Percentiles rank a stretch among this genome's conserved stretches.
phyloP scores from a whole-genome alignment of 2,329 filamentous ascomycete species.

The Amesomyces nigricolor region DNA sequence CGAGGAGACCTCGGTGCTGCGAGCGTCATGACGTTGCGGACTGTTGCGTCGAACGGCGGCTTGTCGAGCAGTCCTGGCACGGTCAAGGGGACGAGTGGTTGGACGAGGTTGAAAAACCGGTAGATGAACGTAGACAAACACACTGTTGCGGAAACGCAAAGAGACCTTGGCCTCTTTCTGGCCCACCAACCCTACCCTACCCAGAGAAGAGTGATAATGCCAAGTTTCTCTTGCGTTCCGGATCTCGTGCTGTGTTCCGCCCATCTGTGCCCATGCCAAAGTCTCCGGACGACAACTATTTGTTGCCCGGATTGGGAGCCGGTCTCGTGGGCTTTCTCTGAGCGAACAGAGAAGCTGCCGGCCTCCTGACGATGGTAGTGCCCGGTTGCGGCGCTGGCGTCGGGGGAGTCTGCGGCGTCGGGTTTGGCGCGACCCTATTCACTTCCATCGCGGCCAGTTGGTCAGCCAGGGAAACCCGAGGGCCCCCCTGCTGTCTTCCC shows the following conservation, averaged over 20 bases:
- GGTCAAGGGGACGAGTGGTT: constrained; percentile 20
- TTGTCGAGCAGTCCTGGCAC: neutral
- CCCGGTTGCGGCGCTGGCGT: neutral
- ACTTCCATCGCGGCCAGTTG: neutral
- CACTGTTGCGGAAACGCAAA: neutral
- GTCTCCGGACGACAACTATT: neutral
- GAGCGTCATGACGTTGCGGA: constrained; percentile 18
- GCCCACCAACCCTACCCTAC: constrained; percentile 18
- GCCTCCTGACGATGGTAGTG: neutral
- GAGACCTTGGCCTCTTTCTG: constrained; percentile 10
- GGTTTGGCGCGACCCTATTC: neutral
- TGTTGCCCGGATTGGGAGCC: neutral
- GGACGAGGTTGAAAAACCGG: constrained; percentile 22
- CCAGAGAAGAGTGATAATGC: constrained; percentile 10
- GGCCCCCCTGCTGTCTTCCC: neutral
- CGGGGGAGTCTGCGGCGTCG: neutral
- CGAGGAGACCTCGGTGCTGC: constrained; percentile 10
- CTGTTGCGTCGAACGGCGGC: constrained; percentile 11
- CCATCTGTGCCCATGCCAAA: too few relatives aligned
- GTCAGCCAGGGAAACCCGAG: neutral
- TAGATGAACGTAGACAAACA: constrained; percentile 8
- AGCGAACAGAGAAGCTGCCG: constrained; percentile 4
- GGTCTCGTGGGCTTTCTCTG: constrained; percentile 1
- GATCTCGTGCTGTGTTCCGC: neutral
- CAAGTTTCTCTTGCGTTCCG: neutral